These are phyloP conservation scores for Cystobasidium sp. DNA, from an alignment of 1,284 basidiomycete species.

Conservation along the genomic window DNA sequence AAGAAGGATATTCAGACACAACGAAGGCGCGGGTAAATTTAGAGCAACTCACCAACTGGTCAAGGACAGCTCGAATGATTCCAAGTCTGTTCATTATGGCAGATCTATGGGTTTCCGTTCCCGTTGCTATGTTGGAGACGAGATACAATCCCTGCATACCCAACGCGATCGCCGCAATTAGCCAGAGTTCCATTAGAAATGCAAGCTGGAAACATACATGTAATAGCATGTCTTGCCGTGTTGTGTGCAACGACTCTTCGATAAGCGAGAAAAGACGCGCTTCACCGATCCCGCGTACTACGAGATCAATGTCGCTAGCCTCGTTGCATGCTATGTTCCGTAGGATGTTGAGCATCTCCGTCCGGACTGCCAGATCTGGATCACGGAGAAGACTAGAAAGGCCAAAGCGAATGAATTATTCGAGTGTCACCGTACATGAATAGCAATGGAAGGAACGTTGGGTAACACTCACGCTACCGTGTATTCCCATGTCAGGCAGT, in stretches of 20 bases:
- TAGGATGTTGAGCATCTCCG: slow-evolving; percentile 49
- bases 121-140: slow-evolving; percentile 50
- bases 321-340: slow-evolving; percentile 50
- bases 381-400: slow-evolving; percentile 33
- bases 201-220: slow-evolving; percentile 32
- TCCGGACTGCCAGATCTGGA: slow-evolving; percentile 29
- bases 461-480: slow-evolving; percentile 44
- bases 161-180: not conserved
- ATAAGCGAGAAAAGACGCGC: slow-evolving; percentile 46
- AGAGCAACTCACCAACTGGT: slow-evolving; percentile 46
- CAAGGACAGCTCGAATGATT: slow-evolving; percentile 43
- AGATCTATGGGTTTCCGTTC: slow-evolving; percentile 43
- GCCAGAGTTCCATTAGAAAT: not conserved
- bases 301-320: slow-evolving; percentile 44
- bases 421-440: no score
- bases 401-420: no score
- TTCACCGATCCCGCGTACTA: slow-evolving; percentile 47
- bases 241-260: slow-evolving; percentile 25
- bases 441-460: not conserved
- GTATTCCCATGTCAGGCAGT: slow-evolving; percentile 47
- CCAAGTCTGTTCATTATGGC: slow-evolving; percentile 46
- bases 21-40: not conserved
- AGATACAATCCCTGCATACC: slow-evolving; percentile 46
- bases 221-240: slow-evolving; percentile 26
- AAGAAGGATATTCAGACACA: not conserved